A percentile compares a stretch with the other conserved stretches of the same genome.
Conservation (phyloP, 768 basidiomycete genomes). For the Pleurotus salmoneostramineus region DNA sequence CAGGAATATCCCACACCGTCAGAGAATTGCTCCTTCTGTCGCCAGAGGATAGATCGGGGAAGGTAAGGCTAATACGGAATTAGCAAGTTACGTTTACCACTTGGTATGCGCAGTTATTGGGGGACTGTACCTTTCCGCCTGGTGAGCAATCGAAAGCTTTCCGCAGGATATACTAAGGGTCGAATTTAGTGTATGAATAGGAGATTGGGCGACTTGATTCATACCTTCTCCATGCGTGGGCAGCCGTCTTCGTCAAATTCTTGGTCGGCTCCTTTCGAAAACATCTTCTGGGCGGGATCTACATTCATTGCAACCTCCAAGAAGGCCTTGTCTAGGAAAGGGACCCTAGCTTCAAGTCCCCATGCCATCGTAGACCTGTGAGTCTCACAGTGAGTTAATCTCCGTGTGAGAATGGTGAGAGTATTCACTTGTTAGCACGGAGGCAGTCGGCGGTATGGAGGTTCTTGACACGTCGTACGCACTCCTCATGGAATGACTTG, state of each 20-base stretch:
- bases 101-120: no score
- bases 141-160: constrained; percentile 92
- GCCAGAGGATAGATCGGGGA: constrained; percentile 92
- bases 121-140: constrained; percentile 57
- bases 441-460: constrained; percentile 96
- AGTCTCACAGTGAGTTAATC: not conserved
- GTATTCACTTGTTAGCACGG: constrained; percentile 88
- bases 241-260: constrained; percentile 79
- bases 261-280: constrained; percentile 75
- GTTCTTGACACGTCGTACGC: constrained; percentile 93
- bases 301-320: constrained; percentile 91
- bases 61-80: constrained; percentile 68
- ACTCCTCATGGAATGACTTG: constrained; percentile 90
- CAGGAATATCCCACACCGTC: constrained; percentile 98
- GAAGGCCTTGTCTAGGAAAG: constrained; percentile 97
- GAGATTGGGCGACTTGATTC: not conserved
- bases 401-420: not conserved
- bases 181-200: constrained; percentile 8
- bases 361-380: constrained; percentile 96
- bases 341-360: constrained; percentile 98
- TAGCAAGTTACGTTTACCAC: no score
- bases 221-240: constrained; percentile 94
- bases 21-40: constrained; percentile 99
- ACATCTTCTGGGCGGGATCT: constrained; percentile 85
- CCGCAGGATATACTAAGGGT: constrained; percentile 83